phyloP scores from a whole-genome alignment of 306 rosid species.

The Begonia loranthoides region DNA sequence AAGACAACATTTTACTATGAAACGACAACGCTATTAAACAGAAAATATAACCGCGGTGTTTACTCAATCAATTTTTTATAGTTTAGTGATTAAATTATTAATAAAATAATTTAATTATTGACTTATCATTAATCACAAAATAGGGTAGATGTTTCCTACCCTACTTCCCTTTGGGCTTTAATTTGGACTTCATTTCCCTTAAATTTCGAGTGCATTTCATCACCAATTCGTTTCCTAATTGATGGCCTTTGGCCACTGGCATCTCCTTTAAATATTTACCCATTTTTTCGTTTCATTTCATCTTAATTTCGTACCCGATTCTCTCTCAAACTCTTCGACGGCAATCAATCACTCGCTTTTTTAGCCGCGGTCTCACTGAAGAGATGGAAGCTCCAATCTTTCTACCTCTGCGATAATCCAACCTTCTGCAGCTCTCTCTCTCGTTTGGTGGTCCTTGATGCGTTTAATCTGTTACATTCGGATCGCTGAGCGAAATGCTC shows the following conservation, averaged over 20 bases:
- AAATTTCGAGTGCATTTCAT: constrained; percentile 44
- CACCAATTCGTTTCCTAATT: constrained; percentile 15
- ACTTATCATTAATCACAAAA: too few species aligned
- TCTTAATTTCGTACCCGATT: not conserved
- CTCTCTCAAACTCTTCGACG: constrained; percentile 5
- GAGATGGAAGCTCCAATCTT: constrained; percentile 35
- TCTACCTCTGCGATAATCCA: constrained; percentile 2
- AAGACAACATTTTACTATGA: too few species aligned
- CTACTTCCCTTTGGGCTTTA: constrained; percentile 7
- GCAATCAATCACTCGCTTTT: constrained; percentile 5
- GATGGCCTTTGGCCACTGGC: not conserved
- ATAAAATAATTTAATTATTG: too few species aligned
- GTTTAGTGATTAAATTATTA: too few species aligned
- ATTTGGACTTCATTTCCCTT: constrained; percentile 41
- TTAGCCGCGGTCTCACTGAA: constrained; percentile 34
- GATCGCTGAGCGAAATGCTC: constrained; percentile 4
- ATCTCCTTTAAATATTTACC: constrained; percentile 22
- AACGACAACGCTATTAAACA: too few species aligned
- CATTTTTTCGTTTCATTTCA: constrained; percentile 15
- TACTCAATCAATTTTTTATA: too few species aligned
- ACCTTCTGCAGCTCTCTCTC: not conserved
- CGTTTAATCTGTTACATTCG: constrained; percentile 1
- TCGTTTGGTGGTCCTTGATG: not conserved
- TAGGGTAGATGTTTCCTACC: constrained; percentile 21
- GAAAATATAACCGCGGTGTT: too few species aligned